A percentile compares a stretch with the other conserved stretches of the same genome.
Conservation (phyloP, 495 filamentous ascomycete species). For the Neurospora intermedia region DNA sequence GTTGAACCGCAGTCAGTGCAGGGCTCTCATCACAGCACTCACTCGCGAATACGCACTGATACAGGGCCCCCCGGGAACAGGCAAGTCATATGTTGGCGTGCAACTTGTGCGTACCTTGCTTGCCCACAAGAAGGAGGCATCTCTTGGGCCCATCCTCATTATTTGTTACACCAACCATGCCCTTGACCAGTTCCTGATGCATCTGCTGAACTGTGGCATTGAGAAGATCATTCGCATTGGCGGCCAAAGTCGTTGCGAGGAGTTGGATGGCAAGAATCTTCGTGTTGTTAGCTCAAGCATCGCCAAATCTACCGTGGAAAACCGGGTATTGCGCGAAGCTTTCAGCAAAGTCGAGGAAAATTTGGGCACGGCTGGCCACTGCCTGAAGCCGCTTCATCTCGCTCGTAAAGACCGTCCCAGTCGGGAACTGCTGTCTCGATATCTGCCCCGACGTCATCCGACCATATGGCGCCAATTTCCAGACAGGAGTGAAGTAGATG, state of each 20-base stretch:
- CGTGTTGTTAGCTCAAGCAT: conserved; percentile 22
- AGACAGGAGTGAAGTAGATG: background rate
- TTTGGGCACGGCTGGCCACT: background rate
- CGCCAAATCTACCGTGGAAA: conserved; percentile 24
- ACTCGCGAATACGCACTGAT: conserved; percentile 50
- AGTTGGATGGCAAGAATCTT: conserved; percentile 39
- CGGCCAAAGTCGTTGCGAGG: conserved; percentile 50
- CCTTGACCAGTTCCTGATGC: conserved; percentile 61
- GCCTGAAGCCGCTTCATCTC: background rate
- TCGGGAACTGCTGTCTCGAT: background rate
- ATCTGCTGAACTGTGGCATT: conserved; percentile 44
- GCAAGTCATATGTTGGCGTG: conserved; percentile 56
- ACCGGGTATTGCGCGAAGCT: background rate
- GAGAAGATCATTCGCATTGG: conserved; percentile 61
- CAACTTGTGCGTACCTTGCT: conserved; percentile 49
- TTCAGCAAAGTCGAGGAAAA: background rate
- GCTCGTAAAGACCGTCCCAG: background rate
- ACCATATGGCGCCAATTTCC: background rate
- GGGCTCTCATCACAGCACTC: conserved; percentile 46
- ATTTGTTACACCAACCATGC: conserved; percentile 64
- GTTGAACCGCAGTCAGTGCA: conserved; percentile 33
- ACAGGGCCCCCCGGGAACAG: conserved; percentile 76
- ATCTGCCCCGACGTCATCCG: background rate
- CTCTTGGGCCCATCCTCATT: conserved; percentile 56
- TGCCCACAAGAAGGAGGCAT: conserved; percentile 36